Evolutionary conservation across 345 rosid genomes (phyloP).

Genomic region (Angophora floribunda): DNA sequence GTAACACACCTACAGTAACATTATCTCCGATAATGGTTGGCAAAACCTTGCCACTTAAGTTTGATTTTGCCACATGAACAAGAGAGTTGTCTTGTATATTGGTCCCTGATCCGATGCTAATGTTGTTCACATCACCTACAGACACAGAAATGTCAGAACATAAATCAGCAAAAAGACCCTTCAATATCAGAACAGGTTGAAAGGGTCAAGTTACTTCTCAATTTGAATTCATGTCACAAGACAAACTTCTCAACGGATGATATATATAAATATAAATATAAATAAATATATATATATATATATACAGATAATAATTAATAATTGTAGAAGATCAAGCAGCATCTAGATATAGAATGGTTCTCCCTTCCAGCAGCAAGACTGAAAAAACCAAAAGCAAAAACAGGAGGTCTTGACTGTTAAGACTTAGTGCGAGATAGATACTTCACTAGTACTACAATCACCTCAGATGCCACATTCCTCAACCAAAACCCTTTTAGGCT

Average conservation of each 20-base stretch:
- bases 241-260: background rate
- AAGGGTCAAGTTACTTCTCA: background rate
- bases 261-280: background rate
- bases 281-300: background rate
- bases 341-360: background rate
- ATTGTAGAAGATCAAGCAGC: background rate
- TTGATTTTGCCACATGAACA: conserved; percentile 93
- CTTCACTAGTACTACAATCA: background rate
- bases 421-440: background rate
- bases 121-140: conserved; percentile 78
- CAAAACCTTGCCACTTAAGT: conserved; percentile 81
- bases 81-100: conserved; percentile 97
- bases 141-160: background rate
- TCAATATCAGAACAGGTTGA: background rate
- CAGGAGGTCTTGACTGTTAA: background rate
- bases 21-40: conserved; percentile 84
- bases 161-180: background rate
- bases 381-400: background rate
- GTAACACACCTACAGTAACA: conserved; percentile 60
- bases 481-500: background rate
- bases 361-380: background rate
- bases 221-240: background rate
- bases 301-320: background rate
- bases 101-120: conserved; percentile 76
- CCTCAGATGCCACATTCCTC: background rate